Base-by-base conservation (phyloP, 2,329 filamentous ascomycete genomes). In the Apiospora saccharicola region DNA sequence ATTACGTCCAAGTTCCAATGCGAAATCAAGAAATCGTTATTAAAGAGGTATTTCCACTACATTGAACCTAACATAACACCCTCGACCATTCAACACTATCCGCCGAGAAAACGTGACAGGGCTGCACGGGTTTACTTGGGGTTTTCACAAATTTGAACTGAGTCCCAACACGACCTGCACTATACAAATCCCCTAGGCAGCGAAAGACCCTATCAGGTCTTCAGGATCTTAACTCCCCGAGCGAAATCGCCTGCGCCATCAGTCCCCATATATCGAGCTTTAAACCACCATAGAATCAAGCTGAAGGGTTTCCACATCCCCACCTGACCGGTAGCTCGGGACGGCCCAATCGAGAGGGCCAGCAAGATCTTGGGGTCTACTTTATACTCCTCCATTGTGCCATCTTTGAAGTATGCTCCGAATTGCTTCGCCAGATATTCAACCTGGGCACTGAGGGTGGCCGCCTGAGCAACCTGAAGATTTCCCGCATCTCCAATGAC, bases 401-500 rank as follows among this genome's bases (percentile, higher is more conserved):
- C 77, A 1, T 80, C 74, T 44, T 73, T 72, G 46, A 85, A 76
- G 53, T 84, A 79, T 37, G 75, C n/a, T 22, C 77, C 77, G 69
- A 79, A 75, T 49, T 82, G 78, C 30, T 75, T 82, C 75, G 82
- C 75, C 34, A 84, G 73, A 71, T 84, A 80, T 26, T 73, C 70
- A 4, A 77, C 70, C 77, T 85, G 84, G 2, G 76, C 67, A 44
- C 82, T 81, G 14, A 81, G 80, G 34, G 76, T 57, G 6, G 74
- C 70, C 0, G 78, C 79, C 72, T 82, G 83, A 43, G 77, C 75
- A 1, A 68, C 72, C 75, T 86, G 83, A 24, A 86, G 79, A 75
- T 80, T 81, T 12, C 84, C 84, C 0, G 79, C 83, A 71, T 87
- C 86, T 43, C 86, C 86, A 4, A 84, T 71, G 24, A 85, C 80